Evolutionary conservation across 23 red algal genomes (phyloP).

Genomic region (Cyanidioschyzon merolae): DNA sequence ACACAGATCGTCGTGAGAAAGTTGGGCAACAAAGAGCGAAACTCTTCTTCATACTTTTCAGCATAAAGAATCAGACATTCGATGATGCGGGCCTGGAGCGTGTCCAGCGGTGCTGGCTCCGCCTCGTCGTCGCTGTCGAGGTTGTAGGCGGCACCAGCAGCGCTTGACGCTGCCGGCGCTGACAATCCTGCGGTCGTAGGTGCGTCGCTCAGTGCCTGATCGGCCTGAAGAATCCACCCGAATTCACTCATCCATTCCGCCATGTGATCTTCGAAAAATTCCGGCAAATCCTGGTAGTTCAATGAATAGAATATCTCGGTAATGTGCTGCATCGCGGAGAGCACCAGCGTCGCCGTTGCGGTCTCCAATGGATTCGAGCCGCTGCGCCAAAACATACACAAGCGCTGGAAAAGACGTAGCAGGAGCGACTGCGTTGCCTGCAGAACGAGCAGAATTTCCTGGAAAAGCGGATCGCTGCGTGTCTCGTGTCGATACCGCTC

Average conservation of each 20-base stretch:
- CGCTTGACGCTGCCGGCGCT: neutral
- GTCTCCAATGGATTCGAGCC: conserved; percentile 23
- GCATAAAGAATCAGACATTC: conserved; percentile 59
- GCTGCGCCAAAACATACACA: conserved; percentile 1
- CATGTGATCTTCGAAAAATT: conserved; percentile 89
- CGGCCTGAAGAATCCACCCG: conserved; percentile 36
- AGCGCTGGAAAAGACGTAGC: conserved; percentile 16
- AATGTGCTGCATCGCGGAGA: conserved; percentile 7
- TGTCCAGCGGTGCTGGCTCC: conserved; percentile 35
- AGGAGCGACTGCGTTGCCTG: conserved; percentile 40
- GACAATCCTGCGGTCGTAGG: neutral
- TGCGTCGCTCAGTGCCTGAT: conserved; percentile 27
- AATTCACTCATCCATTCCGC: conserved; percentile 51
- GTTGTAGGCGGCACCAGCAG: neutral
- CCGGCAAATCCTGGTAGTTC: conserved; percentile 84
- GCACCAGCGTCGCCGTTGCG: conserved; percentile 15
- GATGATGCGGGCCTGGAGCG: conserved; percentile 45
- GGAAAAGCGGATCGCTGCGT: conserved; percentile 69
- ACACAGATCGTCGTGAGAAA: conserved; percentile 51
- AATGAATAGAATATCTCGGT: conserved; percentile 75
- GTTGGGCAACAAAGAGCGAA: conserved; percentile 59
- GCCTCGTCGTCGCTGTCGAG: conserved; percentile 20
- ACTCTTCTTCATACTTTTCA: conserved; percentile 93
- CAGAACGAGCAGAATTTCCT: conserved; percentile 63
- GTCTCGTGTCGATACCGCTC: conserved; percentile 65